Percentiles rank a stretch among this genome's conserved stretches.
These are phyloP conservation scores for Aegilops speltoides DNA, from an alignment of 176 grass and related monocot species.

Conservation along the genomic window DNA sequence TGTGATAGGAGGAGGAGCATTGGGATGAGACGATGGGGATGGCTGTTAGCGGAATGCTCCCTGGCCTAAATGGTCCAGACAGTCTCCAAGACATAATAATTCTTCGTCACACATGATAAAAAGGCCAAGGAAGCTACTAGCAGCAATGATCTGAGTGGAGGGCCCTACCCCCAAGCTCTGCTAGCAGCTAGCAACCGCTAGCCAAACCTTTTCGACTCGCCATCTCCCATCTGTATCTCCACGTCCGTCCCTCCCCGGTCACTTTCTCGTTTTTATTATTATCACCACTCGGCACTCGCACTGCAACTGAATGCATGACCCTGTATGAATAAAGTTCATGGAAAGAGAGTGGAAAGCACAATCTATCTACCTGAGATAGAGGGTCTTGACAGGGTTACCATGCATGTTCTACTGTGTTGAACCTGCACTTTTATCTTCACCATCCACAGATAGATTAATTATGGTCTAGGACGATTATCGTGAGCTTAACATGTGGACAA, in stretches of 20 bases:
- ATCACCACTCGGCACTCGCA: neutral
- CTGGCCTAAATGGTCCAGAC: conserved; percentile 46
- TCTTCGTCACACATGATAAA: conserved; percentile 49
- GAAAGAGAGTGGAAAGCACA: neutral
- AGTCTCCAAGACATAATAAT: too few species aligned
- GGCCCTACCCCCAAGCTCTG: neutral
- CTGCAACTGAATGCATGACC: conserved; percentile 22
- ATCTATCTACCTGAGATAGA: neutral
- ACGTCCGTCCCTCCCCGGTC: neutral
- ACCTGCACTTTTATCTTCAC: neutral
- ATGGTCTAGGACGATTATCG: neutral
- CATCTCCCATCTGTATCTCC: conserved; percentile 5
- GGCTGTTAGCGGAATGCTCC: conserved; percentile 32
- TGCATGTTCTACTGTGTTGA: neutral
- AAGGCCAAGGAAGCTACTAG: neutral
- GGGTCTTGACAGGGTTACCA: neutral
- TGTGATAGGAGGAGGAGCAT: neutral
- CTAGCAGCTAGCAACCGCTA: neutral
- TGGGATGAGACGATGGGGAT: neutral
- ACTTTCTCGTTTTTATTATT: conserved; percentile 21
- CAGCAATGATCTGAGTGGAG: conserved; percentile 34
- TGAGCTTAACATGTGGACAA: neutral
- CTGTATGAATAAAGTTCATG: conserved; percentile 19
- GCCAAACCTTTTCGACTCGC: neutral
- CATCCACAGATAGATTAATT: neutral